Conservation (phyloP, 805 yeast genomes). For the Yarrowia sp. region DNA sequence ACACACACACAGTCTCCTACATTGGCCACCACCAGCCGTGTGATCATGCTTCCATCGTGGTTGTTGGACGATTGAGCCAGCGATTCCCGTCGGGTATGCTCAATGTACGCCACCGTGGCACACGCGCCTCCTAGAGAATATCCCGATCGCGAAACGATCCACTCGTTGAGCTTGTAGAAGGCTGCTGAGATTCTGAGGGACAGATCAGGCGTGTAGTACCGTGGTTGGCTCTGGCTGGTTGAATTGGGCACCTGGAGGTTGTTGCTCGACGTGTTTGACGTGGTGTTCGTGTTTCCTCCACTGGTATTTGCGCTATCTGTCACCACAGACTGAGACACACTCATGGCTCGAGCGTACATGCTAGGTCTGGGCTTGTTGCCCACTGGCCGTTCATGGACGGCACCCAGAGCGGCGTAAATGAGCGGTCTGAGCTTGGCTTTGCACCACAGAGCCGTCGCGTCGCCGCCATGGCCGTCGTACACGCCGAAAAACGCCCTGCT, state of each 20-base stretch:
- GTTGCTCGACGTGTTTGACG: not conserved
- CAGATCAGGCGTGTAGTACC: constrained; percentile 30
- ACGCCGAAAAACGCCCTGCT: constrained; percentile 31
- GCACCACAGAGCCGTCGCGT: constrained; percentile 29
- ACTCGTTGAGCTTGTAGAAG: constrained; percentile 27
- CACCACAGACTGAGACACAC: constrained; percentile 10
- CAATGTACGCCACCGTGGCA: constrained; percentile 34
- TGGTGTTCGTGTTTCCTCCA: not conserved
- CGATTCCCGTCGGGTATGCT: constrained; percentile 12
- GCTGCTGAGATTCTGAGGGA: constrained; percentile 22
- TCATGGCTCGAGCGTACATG: constrained; percentile 22
- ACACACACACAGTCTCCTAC: constrained; percentile 16
- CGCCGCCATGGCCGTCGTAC: constrained; percentile 37
- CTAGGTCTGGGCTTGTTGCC: constrained; percentile 22
- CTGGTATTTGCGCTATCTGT: constrained; percentile 12
- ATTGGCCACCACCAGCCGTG: constrained; percentile 29
- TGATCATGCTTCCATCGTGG: constrained; percentile 2
- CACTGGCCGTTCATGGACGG: constrained; percentile 10
- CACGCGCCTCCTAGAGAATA: constrained; percentile 24
- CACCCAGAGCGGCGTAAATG: constrained; percentile 18
- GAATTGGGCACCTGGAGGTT: not conserved
- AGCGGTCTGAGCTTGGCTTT: constrained; percentile 31
- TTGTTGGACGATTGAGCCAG: constrained; percentile 20
- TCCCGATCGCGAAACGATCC: constrained; percentile 23
- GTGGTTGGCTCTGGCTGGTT: not conserved